Base-by-base conservation (phyloP, 169 alveolate species). In the Perkinsus marinus region DNA sequence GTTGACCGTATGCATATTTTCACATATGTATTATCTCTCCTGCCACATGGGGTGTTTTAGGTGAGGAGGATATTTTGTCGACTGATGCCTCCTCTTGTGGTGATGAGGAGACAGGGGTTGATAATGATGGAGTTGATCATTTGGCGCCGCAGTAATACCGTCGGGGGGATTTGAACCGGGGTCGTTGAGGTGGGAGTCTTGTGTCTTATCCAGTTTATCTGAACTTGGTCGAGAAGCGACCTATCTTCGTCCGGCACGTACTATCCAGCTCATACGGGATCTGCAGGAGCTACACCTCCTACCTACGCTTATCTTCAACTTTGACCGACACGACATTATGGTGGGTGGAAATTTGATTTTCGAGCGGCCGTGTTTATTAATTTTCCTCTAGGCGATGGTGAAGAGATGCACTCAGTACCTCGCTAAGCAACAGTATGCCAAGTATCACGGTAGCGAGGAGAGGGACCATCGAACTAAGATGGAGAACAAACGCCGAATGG, bases 221-320 rank as follows among this genome's bases (percentile, higher is more conserved):
- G 91, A 89, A 19, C 34, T 89, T 7, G 91, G 91, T 26, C 46
- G 46, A 16, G 46, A 89, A n/a, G 41, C 57, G 22, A 39, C 91
- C 43, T 89, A 89, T 16, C 79, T 57, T 30, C 79, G 79, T 19
- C 79, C 97, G 16, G 95, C 92, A n/a, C 92, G 93, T 26, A 91
- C 95, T 68, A 68, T 95, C 89, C 94, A 93, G 43, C 92, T 97
- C 91, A 93, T 96, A 91, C 94, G 96, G 41, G 93, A 94, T 39
- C 94, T 97, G 89, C 97, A 97, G 90, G 93, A 93, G 68, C 92
- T 93, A 37, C 95, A 95, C 91, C 92, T 96, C 92, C 93, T 97
- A 69, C 99, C 99, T 0, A 95, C 98, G 39, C 95, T 97, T 89
- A 96, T 96, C 68, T 97, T 97, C 95, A 97, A 96, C 90, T 94